A percentile compares a stretch with the other conserved stretches of the same genome.
Conservation (phyloP, 202 grass and related monocot species). For the Schoenoplectus tabernaemontani region DNA sequence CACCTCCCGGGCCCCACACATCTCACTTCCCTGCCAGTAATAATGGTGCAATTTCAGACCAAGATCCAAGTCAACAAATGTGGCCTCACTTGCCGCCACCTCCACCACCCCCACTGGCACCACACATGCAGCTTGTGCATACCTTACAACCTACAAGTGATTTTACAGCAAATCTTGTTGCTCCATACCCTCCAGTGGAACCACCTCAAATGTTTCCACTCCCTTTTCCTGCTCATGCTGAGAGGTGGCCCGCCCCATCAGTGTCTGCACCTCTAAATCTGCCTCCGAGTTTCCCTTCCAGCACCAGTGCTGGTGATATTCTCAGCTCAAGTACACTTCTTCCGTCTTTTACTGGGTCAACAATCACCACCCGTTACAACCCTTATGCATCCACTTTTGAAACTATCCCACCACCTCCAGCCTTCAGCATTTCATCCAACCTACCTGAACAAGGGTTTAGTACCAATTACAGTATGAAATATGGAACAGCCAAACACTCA, state of each 20-base stretch:
- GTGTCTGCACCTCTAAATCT: conserved; percentile 38
- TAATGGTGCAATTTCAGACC: too few species aligned
- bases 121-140: neutral
- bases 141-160: conserved; percentile 15
- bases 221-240: conserved; percentile 43
- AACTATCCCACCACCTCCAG: conserved; percentile 32
- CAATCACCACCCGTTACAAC: conserved; percentile 81
- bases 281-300: conserved; percentile 24
- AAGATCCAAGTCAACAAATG: conserved; percentile 15
- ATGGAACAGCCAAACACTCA: conserved; percentile 29
- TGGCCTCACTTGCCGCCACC: conserved; percentile 7
- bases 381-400: conserved; percentile 99
- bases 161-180: conserved; percentile 46
- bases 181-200: conserved; percentile 41
- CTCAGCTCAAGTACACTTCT: conserved; percentile 20
- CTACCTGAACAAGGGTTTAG: conserved; percentile 29
- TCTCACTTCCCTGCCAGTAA: too few species aligned
- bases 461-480: conserved; percentile 46
- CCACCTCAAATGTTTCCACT: conserved; percentile 38
- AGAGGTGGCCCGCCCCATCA: conserved; percentile 39
- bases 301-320: neutral
- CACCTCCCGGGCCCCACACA: neutral
- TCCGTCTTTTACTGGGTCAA: conserved; percentile 41
- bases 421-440: conserved; percentile 30
- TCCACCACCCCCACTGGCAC: neutral